A percentile compares a stretch with the other conserved stretches of the same genome.
Evolutionary conservation across 345 rosid species (phyloP).

Genomic region (Balakata baccata): DNA sequence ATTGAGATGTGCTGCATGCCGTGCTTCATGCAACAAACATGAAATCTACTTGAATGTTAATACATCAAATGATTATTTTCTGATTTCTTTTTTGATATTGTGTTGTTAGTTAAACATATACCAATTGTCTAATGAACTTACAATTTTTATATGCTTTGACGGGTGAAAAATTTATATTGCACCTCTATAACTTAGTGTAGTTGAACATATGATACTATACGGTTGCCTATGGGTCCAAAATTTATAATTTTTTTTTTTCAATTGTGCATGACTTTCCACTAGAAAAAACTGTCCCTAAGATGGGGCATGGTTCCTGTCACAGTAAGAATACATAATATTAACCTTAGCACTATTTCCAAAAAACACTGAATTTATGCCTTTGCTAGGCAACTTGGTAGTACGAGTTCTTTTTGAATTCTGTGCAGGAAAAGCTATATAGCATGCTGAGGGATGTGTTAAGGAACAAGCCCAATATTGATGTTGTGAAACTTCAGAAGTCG

Average conservation of each 20-base stretch:
- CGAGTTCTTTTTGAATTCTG: constrained; percentile 5
- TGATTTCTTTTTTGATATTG: background rate
- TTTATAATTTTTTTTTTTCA: background rate
- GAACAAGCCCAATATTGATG: constrained; percentile 67
- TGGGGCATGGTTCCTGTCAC: background rate
- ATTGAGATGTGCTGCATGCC: background rate
- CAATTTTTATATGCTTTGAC: background rate
- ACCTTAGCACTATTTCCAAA: background rate
- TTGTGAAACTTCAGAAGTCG: constrained; percentile 84
- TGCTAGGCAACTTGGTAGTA: background rate
- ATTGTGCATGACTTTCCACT: background rate
- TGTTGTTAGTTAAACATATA: background rate
- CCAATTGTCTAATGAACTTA: too few species aligned
- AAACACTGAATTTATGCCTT: background rate
- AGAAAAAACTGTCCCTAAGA: background rate
- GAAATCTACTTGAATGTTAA: background rate
- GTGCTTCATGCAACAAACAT: background rate
- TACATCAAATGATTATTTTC: background rate
- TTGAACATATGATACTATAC: background rate
- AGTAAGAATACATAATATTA: background rate
- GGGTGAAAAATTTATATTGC: background rate
- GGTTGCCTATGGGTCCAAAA: background rate
- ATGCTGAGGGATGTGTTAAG: constrained; percentile 70
- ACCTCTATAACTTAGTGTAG: background rate
- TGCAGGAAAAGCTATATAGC: constrained; percentile 92